Percentiles rank a stretch among this genome's conserved stretches.
These are phyloP conservation scores for Podospora appendiculata DNA, from an alignment of 495 filamentous ascomycete species.

Conservation along the genomic window DNA sequence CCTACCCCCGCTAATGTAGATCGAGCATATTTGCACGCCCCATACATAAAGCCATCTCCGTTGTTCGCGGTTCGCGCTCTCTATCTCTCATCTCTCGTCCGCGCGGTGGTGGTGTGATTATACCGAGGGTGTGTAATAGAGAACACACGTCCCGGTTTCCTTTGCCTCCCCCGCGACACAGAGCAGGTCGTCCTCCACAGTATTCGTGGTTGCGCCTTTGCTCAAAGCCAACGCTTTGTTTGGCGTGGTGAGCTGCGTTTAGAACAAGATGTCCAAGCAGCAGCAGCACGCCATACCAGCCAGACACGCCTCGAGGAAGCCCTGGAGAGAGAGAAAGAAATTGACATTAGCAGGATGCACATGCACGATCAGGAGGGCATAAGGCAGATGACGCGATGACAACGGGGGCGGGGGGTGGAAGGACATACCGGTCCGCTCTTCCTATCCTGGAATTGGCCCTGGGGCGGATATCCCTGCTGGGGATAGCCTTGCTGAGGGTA, in stretches of 20 bases:
- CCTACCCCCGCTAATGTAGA: no score
- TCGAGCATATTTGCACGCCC: no score
- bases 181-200: no score
- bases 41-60: no score
- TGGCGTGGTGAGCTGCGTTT: slow-evolving; percentile 1
- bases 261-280: slow-evolving; percentile 39
- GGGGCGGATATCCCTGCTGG: slow-evolving; percentile 9
- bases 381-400: background rate
- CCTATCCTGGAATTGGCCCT: slow-evolving; percentile 12
- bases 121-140: no score
- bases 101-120: no score
- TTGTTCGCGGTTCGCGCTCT: no score
- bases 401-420: background rate
- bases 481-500: slow-evolving; percentile 9
- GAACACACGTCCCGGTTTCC: no score
- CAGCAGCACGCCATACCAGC: slow-evolving; percentile 40
- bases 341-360: background rate
- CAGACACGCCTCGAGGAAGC: slow-evolving; percentile 28
- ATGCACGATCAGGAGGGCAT: no score
- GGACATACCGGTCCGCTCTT: slow-evolving; percentile 15
- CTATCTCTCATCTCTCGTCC: no score
- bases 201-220: no score
- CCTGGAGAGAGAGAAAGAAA: slow-evolving; percentile 2
- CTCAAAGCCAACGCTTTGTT: background rate
- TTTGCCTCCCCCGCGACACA: no score